These are phyloP conservation scores for Penicillium silybi DNA, from an alignment of 495 filamentous ascomycete genomes.

Conservation along the genomic window DNA sequence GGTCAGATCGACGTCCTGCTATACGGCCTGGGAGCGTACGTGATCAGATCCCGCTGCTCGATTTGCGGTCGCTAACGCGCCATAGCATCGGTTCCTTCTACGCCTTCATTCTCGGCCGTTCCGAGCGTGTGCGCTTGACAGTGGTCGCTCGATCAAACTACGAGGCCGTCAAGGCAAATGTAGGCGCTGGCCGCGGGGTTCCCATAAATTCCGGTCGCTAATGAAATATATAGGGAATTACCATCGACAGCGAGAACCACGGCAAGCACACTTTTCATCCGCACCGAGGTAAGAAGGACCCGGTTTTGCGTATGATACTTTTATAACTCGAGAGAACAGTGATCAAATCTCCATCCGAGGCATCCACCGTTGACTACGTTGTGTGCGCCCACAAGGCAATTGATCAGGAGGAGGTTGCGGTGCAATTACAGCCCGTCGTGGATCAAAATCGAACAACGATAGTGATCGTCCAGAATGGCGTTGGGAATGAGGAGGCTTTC, in stretches of 20 bases:
- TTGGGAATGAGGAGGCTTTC: conserved; percentile 65
- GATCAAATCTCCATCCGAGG: conserved; percentile 38
- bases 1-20: conserved; percentile 34
- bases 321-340: conserved; percentile 19
- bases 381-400: conserved; percentile 52
- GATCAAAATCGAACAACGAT: conserved; percentile 36
- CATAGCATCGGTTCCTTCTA: conserved; percentile 45
- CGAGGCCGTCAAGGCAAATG: conserved; percentile 40
- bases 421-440: conserved; percentile 37
- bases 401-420: conserved; percentile 33
- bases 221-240: conserved; percentile 34
- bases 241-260: conserved; percentile 44
- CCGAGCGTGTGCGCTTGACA: conserved; percentile 39
- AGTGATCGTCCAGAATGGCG: conserved; percentile 67
- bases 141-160: conserved; percentile 54
- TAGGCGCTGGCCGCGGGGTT: conserved; percentile 3
- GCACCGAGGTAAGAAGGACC: conserved; percentile 24
- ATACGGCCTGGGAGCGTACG: conserved; percentile 39
- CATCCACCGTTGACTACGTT: conserved; percentile 34
- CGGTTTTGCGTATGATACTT: not conserved
- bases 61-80: not conserved
- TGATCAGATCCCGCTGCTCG: not conserved
- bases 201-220: not conserved
- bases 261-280: conserved; percentile 42
- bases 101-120: conserved; percentile 42